These are phyloP conservation scores for Blastocrithidia nonstop DNA, from an alignment of 208 protist species.

Conservation along the genomic window DNA sequence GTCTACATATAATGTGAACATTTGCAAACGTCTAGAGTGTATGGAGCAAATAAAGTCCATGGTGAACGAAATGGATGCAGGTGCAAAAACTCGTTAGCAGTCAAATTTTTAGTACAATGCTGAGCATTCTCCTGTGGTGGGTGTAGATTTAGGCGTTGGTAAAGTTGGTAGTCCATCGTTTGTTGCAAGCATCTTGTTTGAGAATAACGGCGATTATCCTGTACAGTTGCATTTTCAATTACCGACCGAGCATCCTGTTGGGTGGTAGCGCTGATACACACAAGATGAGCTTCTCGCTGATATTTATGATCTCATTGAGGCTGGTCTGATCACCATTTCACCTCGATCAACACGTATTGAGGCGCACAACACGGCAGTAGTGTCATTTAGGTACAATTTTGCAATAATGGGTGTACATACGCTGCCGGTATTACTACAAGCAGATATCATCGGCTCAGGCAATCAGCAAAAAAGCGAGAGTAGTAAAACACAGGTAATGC, in stretches of 20 bases:
- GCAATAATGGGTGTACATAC: conserved; percentile 42
- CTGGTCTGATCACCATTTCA: conserved; percentile 36
- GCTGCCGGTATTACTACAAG: conserved; percentile 63
- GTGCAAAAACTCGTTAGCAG: too few species aligned
- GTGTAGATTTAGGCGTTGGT: conserved; percentile 67
- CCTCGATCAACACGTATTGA: conserved; percentile 42
- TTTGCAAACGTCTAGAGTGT: too few species aligned
- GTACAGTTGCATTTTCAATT: conserved; percentile 57
- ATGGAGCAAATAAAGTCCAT: too few species aligned
- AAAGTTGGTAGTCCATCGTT: conserved; percentile 11
- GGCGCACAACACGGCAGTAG: conserved; percentile 24
- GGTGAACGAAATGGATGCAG: too few species aligned
- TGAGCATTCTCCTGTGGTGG: conserved; percentile 39
- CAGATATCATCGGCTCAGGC: conserved; percentile 18
- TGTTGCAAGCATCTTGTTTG: conserved; percentile 28
- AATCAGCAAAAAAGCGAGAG: too few species aligned
- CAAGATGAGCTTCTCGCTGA: conserved; percentile 54
- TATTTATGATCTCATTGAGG: conserved; percentile 57
- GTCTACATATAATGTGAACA: too few species aligned
- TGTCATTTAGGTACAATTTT: conserved; percentile 63
- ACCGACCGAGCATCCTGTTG: conserved; percentile 75
- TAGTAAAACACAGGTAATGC: conserved; percentile 50
- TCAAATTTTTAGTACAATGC: conserved; percentile 70
- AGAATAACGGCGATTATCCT: conserved; percentile 64
- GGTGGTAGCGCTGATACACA: conserved; percentile 72